Conservation (phyloP, 345 rosid genomes). For the Anastatica hierochuntica region DNA sequence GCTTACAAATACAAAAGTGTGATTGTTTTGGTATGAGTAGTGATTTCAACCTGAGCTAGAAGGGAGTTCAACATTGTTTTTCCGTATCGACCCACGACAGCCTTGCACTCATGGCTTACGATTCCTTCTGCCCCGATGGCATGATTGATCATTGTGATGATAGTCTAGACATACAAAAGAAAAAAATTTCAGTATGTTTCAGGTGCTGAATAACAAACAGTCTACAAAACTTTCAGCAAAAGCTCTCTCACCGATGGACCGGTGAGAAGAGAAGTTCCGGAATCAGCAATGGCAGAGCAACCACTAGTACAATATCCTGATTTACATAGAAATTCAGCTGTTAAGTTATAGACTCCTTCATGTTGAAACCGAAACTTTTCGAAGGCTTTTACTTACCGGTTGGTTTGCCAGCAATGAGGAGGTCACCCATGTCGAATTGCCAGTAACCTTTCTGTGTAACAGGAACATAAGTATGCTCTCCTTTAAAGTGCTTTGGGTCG, state of each 20-base stretch:
- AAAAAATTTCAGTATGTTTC: not conserved
- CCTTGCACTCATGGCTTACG: conserved; percentile 66
- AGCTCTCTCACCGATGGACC: conserved; percentile 64
- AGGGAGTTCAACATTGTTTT: conserved; percentile 61
- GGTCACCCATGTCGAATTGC: conserved; percentile 95
- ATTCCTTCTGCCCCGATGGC: conserved; percentile 81
- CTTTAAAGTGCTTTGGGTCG: conserved; percentile 66
- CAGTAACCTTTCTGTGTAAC: conserved; percentile 89
- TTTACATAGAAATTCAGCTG: not conserved
- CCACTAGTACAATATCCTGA: conserved; percentile 54
- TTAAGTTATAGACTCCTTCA: not conserved
- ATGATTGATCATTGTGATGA: conserved; percentile 70
- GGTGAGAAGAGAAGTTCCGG: conserved; percentile 87
- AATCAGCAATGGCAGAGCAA: conserved; percentile 85
- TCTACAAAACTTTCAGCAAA: not conserved
- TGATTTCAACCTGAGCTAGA: conserved; percentile 36
- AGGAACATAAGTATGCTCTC: conserved; percentile 82
- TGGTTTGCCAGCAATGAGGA: conserved; percentile 63
- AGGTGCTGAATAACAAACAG: not conserved
- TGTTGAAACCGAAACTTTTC: not conserved
- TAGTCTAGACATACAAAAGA: conserved; percentile 28
- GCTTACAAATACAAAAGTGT: not conserved
- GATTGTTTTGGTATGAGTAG: conserved; percentile 8
- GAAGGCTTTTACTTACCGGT: conserved; percentile 37
- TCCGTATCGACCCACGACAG: conserved; percentile 58